These are phyloP conservation scores for Dactylellina haptotyla DNA, from an alignment of 2,329 filamentous ascomycete species.

Conservation along the genomic window DNA sequence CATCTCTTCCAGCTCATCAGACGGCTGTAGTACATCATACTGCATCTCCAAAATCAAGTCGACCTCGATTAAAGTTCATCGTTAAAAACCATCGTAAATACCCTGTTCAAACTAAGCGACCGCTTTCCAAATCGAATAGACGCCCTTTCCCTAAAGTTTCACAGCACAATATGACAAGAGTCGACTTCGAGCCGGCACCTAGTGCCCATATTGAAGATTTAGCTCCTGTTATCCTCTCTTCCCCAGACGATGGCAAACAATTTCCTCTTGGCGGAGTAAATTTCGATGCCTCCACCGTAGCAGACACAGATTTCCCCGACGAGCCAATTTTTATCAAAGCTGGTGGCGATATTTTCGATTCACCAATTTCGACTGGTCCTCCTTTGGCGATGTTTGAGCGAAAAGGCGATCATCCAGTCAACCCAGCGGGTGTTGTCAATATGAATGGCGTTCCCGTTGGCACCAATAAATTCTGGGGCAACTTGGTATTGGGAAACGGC, in stretches of 20 bases:
- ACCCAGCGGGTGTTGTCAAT: constrained; percentile 65
- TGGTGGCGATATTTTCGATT: constrained; percentile 26
- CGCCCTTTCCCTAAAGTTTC: neutral
- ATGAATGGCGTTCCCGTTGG: constrained; percentile 66
- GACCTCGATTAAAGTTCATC: neutral
- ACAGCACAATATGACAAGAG: constrained; percentile 28
- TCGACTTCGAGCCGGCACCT: constrained; percentile 2
- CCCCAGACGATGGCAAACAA: constrained; percentile 26
- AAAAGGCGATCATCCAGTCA: constrained; percentile 70
- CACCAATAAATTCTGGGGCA: constrained; percentile 75
- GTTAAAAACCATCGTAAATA: neutral
- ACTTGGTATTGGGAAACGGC: constrained; percentile 38
- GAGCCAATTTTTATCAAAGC: neutral
- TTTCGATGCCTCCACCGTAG: neutral
- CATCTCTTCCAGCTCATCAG: neutral
- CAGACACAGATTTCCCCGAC: no score
- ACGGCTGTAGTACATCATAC: constrained; percentile 6
- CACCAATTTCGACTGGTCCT: constrained; percentile 67
- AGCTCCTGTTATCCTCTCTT: constrained; percentile 41
- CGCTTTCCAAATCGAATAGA: neutral
- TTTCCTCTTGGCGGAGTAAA: constrained; percentile 31
- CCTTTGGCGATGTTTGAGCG: constrained; percentile 66
- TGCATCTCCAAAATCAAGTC: neutral
- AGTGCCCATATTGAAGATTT: constrained; percentile 26
- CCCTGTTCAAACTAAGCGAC: neutral